phyloP scores from a whole-genome alignment of 352 stramenopile species.

The Phytophthora agathidicida region DNA sequence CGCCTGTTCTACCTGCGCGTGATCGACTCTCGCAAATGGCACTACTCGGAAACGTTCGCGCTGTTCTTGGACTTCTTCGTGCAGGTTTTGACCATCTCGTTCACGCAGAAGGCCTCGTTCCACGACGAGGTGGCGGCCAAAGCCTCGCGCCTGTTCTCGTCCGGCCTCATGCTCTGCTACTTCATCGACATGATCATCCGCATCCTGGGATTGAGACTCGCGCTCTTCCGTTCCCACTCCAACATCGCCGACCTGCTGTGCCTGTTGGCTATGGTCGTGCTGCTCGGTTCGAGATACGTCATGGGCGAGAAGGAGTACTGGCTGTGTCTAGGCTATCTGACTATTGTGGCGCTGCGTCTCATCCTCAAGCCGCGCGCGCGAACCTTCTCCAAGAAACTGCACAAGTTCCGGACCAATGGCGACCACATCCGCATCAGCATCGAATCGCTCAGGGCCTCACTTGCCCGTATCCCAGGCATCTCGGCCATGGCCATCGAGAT shows the following conservation, averaged over 20 bases:
- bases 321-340: constrained; percentile 72
- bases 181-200: constrained; percentile 87
- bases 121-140: constrained; percentile 68
- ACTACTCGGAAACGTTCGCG: constrained; percentile 86
- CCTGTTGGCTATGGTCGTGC: constrained; percentile 64
- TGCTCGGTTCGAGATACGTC: constrained; percentile 59
- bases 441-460: constrained; percentile 77
- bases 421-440: constrained; percentile 90
- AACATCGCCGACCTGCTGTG: constrained; percentile 84
- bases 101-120: constrained; percentile 67
- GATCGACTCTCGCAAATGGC: constrained; percentile 90
- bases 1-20: constrained; percentile 84
- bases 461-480: constrained; percentile 84
- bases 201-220: constrained; percentile 69
- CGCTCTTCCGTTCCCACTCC: constrained; percentile 81
- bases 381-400: constrained; percentile 89
- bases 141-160: constrained; percentile 76
- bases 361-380: constrained; percentile 86
- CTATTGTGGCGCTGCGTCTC: constrained; percentile 67
- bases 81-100: constrained; percentile 83
- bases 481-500: constrained; percentile 85
- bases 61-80: constrained; percentile 89
- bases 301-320: constrained; percentile 72
- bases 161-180: constrained; percentile 80
- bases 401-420: constrained; percentile 87